A percentile compares a stretch with the other conserved stretches of the same genome.
These are phyloP conservation scores for Crinitomyces ghanaensis DNA, from an alignment of 805 yeast genomes.

Conservation along the genomic window DNA sequence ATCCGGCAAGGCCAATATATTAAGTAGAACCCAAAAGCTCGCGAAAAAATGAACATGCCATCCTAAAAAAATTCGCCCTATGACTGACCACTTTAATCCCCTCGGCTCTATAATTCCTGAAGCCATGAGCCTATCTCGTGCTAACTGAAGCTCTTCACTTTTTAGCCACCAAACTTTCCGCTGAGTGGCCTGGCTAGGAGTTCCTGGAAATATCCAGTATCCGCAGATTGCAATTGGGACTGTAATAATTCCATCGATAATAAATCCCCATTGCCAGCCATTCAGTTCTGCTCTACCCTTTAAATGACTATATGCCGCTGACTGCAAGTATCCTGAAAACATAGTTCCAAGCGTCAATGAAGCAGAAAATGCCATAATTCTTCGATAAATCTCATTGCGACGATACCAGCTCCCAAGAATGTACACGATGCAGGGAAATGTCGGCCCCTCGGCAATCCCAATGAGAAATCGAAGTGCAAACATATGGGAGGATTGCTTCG, in stretches of 20 bases:
- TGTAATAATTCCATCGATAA: conserved; percentile 44
- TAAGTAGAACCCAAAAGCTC: conserved; percentile 28
- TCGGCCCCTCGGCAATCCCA: conserved; percentile 35
- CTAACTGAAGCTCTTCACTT: conserved; percentile 23
- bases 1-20: conserved; percentile 32
- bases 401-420: conserved; percentile 38
- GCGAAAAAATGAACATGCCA: conserved; percentile 27
- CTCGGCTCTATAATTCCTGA: conserved; percentile 20
- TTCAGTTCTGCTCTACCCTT: conserved; percentile 31
- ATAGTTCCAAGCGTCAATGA: conserved; percentile 32
- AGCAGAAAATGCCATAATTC: conserved; percentile 33
- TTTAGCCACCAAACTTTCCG: conserved; percentile 22
- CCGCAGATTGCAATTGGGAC: conserved; percentile 33
- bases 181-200: conserved; percentile 31
- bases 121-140: conserved; percentile 21
- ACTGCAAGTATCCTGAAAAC: conserved; percentile 35
- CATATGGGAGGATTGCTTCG: conserved; percentile 23
- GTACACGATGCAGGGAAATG: conserved; percentile 32
- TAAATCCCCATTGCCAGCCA: conserved; percentile 43
- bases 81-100: conserved; percentile 14
- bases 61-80: conserved; percentile 18
- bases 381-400: conserved; percentile 32
- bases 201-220: conserved; percentile 37
- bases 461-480: conserved; percentile 33
- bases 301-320: conserved; percentile 32